Evolutionary conservation across 1,139 yeast species (phyloP), one percentile per base, ranked within the genome.

Genomic region (Nematodospora anomalae): DNA sequence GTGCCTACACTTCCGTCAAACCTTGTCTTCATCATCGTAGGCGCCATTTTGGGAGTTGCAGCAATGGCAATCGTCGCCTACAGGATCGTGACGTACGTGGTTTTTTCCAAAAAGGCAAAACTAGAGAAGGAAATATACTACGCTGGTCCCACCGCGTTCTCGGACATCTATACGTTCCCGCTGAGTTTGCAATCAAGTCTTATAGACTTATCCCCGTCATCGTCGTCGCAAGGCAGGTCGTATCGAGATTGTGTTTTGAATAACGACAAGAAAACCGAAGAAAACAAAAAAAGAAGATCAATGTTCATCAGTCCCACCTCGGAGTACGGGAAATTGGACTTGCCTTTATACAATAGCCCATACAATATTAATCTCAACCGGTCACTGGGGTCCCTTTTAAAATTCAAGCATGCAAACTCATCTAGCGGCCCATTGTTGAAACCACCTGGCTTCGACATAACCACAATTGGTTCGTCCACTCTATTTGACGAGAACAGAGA

Each of bases 21-120:
- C 24, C 52, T 74, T 13, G 67, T 73, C n/a, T 73, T 74, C 47
- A 67, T 73, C 14, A 55, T 69, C 1, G 57, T 69, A 8, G 79
- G 76, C 1, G 60, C 59, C 0, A 51, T 70, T 7, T 38, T 71
- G 3, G 58, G 59, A 3, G 49, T 60, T 5, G 20, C 60, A 2
- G 40, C 68, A 4, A 29, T 57, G 8, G 42, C 52, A 6, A 32
- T 62, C 3, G 36, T 57, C 2, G 16, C 47, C 4, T 57, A 55
- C 37, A 52, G 65, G 33, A 32, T 64, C 4, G 46, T 54, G 13
- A 44, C 52, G 7, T 58, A 55, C 47, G 15, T 61, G 21, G 41
- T 51, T 8, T 57, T 59, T 24, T 45, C 50, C 27, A 44, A 50
- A 18, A 56, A 53, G 25, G 75, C 77, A 30, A 60, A 56, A 44